These are phyloP conservation scores for Aureobasidium melanogenum DNA, from an alignment of 2,329 filamentous ascomycete genomes.

Conservation along the genomic window DNA sequence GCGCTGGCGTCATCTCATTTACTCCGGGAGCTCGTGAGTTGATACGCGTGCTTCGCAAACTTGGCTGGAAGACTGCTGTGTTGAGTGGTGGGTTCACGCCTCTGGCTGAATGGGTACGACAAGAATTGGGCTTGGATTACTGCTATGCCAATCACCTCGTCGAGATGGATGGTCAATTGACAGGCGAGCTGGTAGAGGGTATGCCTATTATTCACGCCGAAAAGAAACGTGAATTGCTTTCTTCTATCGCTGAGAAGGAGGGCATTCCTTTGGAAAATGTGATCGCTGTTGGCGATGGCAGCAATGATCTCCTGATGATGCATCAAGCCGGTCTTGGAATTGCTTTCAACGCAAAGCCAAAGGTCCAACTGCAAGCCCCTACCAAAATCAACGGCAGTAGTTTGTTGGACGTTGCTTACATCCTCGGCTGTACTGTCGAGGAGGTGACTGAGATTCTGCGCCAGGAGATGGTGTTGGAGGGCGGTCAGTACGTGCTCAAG, in stretches of 20 bases:
- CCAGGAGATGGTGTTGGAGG: slow-evolving; percentile 9
- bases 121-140: slow-evolving; percentile 73
- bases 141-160: slow-evolving; percentile 80
- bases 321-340: slow-evolving; percentile 65
- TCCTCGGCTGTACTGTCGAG: slow-evolving; percentile 48
- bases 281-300: slow-evolving; percentile 70
- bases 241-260: slow-evolving; percentile 62
- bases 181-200: slow-evolving; percentile 61
- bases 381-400: slow-evolving; percentile 62
- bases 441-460: slow-evolving; percentile 20
- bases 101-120: slow-evolving; percentile 76
- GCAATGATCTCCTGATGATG: slow-evolving; percentile 78
- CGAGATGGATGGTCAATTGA: slow-evolving; percentile 49
- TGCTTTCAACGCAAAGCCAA: slow-evolving; percentile 76
- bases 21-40: slow-evolving; percentile 73
- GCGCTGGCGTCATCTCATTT: slow-evolving; percentile 62
- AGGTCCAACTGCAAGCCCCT: slow-evolving; percentile 69
- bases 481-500: slow-evolving; percentile 8
- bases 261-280: slow-evolving; percentile 56
- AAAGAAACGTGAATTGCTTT: slow-evolving; percentile 62
- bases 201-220: slow-evolving; percentile 68
- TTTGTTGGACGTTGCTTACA: slow-evolving; percentile 61
- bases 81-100: slow-evolving; percentile 88
- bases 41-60: slow-evolving; percentile 60
- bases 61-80: slow-evolving; percentile 84